These are phyloP conservation scores for Aspergillus nidulans DNA, from an alignment of 495 filamentous ascomycete genomes.

Conservation along the genomic window DNA sequence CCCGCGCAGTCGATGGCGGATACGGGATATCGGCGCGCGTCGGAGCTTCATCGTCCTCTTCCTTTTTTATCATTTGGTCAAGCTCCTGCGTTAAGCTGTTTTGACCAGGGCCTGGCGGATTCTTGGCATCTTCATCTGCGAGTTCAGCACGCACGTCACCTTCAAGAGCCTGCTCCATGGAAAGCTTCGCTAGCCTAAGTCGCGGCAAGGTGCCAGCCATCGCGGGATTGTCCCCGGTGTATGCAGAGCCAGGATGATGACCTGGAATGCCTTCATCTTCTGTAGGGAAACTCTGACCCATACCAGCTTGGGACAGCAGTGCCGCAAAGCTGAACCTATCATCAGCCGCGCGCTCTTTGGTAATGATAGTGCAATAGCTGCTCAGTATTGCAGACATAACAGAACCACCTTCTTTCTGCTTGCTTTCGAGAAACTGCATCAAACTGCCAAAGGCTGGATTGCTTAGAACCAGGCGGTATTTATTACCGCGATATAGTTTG, in stretches of 20 bases:
- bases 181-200: slow-evolving; percentile 72
- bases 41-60: slow-evolving; percentile 80
- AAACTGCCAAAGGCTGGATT: slow-evolving; percentile 72
- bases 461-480: slow-evolving; percentile 83
- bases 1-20: slow-evolving; percentile 78
- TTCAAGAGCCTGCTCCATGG: slow-evolving; percentile 72
- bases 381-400: slow-evolving; percentile 72
- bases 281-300: slow-evolving; percentile 64
- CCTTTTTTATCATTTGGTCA: slow-evolving; percentile 83
- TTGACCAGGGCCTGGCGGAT: slow-evolving; percentile 62
- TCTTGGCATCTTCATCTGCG: slow-evolving; percentile 67
- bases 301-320: slow-evolving; percentile 59
- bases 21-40: slow-evolving; percentile 72
- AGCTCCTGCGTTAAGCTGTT: slow-evolving; percentile 69
- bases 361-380: slow-evolving; percentile 65
- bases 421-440: slow-evolving; percentile 81
- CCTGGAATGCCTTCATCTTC: slow-evolving; percentile 94
- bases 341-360: slow-evolving; percentile 68
- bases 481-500: slow-evolving; percentile 74
- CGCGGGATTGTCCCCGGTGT: slow-evolving; percentile 60
- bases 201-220: slow-evolving; percentile 48
- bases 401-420: slow-evolving; percentile 70
- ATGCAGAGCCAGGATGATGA: slow-evolving; percentile 78
- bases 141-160: slow-evolving; percentile 80
- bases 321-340: slow-evolving; percentile 77